Percentiles rank a stretch among this genome's conserved stretches.
Evolutionary conservation across 768 basidiomycete species (phyloP).

Genomic region (Clavulina sp.): DNA sequence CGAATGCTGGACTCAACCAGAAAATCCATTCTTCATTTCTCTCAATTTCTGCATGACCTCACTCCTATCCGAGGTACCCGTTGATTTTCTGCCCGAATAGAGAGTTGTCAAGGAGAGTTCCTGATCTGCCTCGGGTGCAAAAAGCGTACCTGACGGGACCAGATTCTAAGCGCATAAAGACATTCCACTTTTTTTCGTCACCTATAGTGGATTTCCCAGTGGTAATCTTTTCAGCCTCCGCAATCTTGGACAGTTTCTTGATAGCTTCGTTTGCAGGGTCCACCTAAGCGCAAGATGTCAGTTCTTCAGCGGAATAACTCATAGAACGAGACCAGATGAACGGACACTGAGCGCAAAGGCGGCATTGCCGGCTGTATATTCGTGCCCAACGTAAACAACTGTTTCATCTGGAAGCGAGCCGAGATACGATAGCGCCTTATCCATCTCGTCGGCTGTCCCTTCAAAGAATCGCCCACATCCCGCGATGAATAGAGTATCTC

Average conservation of each 20-base stretch:
- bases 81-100: slow-evolving; percentile 36
- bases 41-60: slow-evolving; percentile 59
- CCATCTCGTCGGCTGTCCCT: slow-evolving; percentile 65
- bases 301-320: neutral
- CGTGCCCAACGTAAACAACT: slow-evolving; percentile 76
- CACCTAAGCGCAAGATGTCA: slow-evolving; percentile 17
- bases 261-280: slow-evolving; percentile 49
- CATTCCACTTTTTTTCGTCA: slow-evolving; percentile 90
- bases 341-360: slow-evolving; percentile 32
- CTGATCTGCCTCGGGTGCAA: neutral
- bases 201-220: slow-evolving; percentile 77
- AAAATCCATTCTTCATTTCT: slow-evolving; percentile 69
- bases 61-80: slow-evolving; percentile 30
- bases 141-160: slow-evolving; percentile 42
- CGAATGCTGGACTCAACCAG: slow-evolving; percentile 36
- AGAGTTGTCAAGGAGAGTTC: slow-evolving; percentile 1
- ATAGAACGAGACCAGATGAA: neutral
- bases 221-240: slow-evolving; percentile 41
- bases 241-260: slow-evolving; percentile 37
- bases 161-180: slow-evolving; percentile 70
- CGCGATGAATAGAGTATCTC: slow-evolving; percentile 67
- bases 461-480: slow-evolving; percentile 96
- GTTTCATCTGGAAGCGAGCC: slow-evolving; percentile 63
- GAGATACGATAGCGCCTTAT: slow-evolving; percentile 51
- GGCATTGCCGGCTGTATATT: slow-evolving; percentile 64